Evolutionary conservation across 768 basidiomycete species (phyloP).

Genomic region (Mycena olivaceomarginata): DNA sequence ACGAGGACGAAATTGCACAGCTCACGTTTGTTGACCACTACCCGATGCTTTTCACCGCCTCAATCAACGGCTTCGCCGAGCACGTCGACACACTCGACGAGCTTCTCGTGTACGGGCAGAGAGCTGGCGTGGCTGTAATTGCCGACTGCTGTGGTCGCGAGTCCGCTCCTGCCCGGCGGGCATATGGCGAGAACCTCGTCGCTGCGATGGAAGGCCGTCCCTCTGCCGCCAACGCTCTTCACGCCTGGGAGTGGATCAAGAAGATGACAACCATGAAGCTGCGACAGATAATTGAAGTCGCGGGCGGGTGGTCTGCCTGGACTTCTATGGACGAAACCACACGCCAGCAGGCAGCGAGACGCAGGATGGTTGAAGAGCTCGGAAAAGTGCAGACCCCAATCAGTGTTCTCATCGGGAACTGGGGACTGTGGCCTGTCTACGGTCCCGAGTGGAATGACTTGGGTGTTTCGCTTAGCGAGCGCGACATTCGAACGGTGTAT

Average conservation of each 20-base stretch:
- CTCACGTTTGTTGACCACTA: conserved; percentile 4
- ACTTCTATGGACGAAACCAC: conserved; percentile 12
- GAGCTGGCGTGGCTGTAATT: conserved; percentile 30
- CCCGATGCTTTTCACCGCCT: not conserved
- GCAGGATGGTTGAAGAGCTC: conserved; percentile 26
- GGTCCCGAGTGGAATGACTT: conserved; percentile 25
- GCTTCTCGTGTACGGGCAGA: conserved; percentile 6
- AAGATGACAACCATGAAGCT: conserved; percentile 25
- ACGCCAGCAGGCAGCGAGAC: conserved; percentile 23
- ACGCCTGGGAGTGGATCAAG: conserved; percentile 36
- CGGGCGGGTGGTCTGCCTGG: conserved; percentile 25
- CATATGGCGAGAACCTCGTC: conserved; percentile 32
- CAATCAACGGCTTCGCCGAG: conserved; percentile 19
- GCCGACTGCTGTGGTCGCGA: conserved; percentile 37
- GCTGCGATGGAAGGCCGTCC: conserved; percentile 31
- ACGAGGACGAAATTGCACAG: not conserved
- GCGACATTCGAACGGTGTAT: conserved; percentile 13
- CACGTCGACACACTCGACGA: conserved; percentile 25
- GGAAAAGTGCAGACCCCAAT: conserved; percentile 25
- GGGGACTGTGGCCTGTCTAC: conserved; percentile 27
- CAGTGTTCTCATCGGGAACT: conserved; percentile 22
- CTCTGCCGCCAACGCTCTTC: conserved; percentile 29
- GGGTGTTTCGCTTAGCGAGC: conserved; percentile 19
- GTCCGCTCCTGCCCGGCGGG: conserved; percentile 22
- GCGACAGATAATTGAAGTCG: conserved; percentile 27